Conservation (phyloP, 306 rosid genomes). For the Vigna angularis region DNA sequence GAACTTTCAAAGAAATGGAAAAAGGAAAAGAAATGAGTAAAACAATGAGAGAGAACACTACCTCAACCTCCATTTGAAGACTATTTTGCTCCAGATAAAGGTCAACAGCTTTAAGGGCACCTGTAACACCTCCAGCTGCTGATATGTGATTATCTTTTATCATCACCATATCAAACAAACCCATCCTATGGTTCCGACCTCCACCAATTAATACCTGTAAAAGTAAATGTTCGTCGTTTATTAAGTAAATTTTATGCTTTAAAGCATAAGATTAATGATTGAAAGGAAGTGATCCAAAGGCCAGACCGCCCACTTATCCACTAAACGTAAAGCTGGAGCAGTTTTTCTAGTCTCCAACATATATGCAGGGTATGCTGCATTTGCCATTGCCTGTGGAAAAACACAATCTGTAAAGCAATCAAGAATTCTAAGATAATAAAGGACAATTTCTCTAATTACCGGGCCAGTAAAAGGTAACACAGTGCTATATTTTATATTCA, state of each 20-base stretch:
- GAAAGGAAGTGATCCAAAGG: constrained; percentile 54
- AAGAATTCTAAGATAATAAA: constrained; percentile 17
- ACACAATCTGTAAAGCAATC: constrained; percentile 21
- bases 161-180: constrained; percentile 92
- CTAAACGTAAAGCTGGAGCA: constrained; percentile 89
- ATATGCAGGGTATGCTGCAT: constrained; percentile 83
- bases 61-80: constrained; percentile 88
- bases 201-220: constrained; percentile 86
- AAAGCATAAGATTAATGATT: constrained; percentile 33
- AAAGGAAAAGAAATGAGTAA: constrained; percentile 33
- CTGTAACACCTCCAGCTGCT: constrained; percentile 75
- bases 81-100: constrained; percentile 67
- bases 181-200: constrained; percentile 91
- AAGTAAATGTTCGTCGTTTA: constrained; percentile 20
- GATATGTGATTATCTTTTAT: constrained; percentile 96
- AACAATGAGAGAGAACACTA: constrained; percentile 45
- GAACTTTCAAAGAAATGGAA: constrained; percentile 30
- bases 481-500: constrained; percentile 13
- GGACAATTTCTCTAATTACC: neutral
- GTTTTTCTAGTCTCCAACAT: constrained; percentile 91
- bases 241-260: neutral
- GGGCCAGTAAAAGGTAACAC: constrained; percentile 6
- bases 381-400: constrained; percentile 78
- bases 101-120: constrained; percentile 83
- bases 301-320: constrained; percentile 95